Evolutionary conservation across 306 rosid genomes (phyloP).

Genomic region (Pterocarpus santalinus): DNA sequence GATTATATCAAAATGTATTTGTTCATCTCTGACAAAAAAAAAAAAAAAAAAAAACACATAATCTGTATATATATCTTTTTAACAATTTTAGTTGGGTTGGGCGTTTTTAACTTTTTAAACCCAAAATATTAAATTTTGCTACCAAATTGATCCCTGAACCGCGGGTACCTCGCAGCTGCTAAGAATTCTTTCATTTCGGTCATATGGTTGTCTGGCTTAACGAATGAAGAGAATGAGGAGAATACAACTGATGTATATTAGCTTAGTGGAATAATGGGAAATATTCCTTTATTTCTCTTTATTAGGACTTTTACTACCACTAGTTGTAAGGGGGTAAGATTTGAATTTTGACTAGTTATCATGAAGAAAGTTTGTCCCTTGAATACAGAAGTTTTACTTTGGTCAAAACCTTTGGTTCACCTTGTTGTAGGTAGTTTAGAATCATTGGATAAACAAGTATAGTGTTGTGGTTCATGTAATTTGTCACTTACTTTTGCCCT

Average conservation of each 20-base stretch:
- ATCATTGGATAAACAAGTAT: neutral
- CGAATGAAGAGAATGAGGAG: neutral
- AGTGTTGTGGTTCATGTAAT: neutral
- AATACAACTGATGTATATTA: neutral
- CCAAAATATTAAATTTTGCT: no score
- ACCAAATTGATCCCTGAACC: constrained; percentile 44
- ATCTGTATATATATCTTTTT: no score
- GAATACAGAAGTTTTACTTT: no score
- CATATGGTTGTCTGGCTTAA: neutral
- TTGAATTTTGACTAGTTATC: no score
- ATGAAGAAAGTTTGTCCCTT: neutral
- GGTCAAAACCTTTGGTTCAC: neutral
- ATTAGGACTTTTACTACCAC: no score
- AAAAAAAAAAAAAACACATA: no score
- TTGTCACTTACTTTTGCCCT: neutral
- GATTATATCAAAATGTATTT: neutral
- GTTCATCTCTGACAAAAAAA: neutral
- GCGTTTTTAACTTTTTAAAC: no score
- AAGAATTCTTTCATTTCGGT: neutral
- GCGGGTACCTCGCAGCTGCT: neutral
- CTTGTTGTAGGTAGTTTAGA: neutral
- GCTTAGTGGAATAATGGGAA: neutral
- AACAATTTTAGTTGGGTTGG: no score
- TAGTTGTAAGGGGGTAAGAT: neutral
- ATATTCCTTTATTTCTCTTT: no score